phyloP scores from a whole-genome alignment of 1,284 basidiomycete species.

The Cystobasidium slooffiae region DNA sequence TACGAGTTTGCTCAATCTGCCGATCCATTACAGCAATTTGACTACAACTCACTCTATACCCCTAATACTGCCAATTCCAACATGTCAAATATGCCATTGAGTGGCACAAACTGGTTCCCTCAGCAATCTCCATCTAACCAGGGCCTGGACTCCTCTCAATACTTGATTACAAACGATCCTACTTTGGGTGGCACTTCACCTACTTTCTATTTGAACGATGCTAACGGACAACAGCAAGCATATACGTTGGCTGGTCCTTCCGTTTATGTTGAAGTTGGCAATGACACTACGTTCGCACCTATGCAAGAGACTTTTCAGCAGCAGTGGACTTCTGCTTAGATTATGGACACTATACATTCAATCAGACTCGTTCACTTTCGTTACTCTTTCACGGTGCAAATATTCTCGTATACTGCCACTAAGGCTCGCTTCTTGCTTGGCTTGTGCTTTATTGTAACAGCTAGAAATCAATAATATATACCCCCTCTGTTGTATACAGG shows the following conservation, averaged over 20 bases:
- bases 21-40: neutral
- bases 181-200: neutral
- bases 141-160: neutral
- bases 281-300: constrained; percentile 1
- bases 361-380: neutral
- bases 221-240: constrained; percentile 8
- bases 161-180: neutral
- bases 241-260: constrained; percentile 3
- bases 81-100: constrained; percentile 6
- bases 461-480: too few relatives aligned
- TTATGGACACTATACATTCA: neutral
- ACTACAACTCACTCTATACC: constrained; percentile 10
- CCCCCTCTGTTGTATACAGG: too few relatives aligned
- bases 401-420: too few relatives aligned
- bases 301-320: neutral
- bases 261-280: neutral
- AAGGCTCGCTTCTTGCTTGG: too few relatives aligned
- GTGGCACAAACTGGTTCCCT: neutral
- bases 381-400: neutral
- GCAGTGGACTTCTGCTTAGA: neutral
- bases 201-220: constrained; percentile 5
- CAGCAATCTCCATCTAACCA: constrained; percentile 1
- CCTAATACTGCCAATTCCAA: constrained; percentile 21
- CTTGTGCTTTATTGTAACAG: too few relatives aligned
- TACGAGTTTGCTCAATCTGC: neutral